Conservation (phyloP, 129 eudicot species). For the Mikania micrantha region DNA sequence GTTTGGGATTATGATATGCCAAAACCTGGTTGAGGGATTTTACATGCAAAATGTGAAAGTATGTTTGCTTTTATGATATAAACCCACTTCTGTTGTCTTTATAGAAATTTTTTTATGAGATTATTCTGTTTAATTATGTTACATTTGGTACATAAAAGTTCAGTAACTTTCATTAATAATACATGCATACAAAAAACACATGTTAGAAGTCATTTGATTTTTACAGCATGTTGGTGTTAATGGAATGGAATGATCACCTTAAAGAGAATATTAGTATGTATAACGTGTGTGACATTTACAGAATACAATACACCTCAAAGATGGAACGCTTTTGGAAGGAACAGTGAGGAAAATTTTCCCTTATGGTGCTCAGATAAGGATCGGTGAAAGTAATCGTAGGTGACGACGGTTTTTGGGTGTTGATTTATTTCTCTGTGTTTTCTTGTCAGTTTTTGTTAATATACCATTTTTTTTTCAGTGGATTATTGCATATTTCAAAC, state of each 20-base stretch:
- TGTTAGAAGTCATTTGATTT: no score
- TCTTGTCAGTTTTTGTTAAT: neutral
- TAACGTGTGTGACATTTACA: slow-evolving; percentile 8
- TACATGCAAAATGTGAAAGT: neutral
- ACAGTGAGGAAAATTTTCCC: slow-evolving; percentile 67
- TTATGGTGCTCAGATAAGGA: slow-evolving; percentile 87
- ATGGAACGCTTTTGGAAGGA: slow-evolving; percentile 84
- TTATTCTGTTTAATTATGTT: neutral
- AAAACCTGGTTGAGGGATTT: neutral
- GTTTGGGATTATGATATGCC: no score
- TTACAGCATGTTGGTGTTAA: no score
- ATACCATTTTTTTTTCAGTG: slow-evolving; percentile 43
- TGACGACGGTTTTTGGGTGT: slow-evolving; percentile 1
- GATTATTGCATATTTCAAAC: slow-evolving; percentile 82
- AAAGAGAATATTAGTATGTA: neutral
- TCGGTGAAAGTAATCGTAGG: slow-evolving; percentile 87
- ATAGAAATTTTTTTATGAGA: neutral
- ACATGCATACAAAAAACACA: no score
- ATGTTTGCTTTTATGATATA: neutral
- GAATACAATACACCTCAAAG: slow-evolving; percentile 59
- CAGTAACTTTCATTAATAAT: neutral
- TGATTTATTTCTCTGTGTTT: neutral
- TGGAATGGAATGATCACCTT: no score
- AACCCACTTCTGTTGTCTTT: neutral
- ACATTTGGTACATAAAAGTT: neutral